Percentiles rank a stretch among this genome's conserved stretches.
Conservation (phyloP, 192 early-diverging fungal species). For the Piromyces sp. region DNA sequence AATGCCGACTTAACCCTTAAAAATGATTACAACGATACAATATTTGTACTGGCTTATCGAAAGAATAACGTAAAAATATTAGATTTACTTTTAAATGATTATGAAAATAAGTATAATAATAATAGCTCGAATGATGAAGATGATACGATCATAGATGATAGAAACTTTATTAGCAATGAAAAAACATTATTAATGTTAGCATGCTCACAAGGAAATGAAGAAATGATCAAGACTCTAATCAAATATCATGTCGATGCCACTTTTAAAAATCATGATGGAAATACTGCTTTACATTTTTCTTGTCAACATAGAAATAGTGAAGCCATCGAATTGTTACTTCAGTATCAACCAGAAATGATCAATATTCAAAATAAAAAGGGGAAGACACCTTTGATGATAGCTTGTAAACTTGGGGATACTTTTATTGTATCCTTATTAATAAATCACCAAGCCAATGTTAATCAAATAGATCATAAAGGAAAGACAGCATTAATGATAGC, state of each 20-base stretch:
- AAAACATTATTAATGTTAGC: not conserved
- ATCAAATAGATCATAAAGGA: not conserved
- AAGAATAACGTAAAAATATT: not conserved
- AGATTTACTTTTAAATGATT: not conserved
- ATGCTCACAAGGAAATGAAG: not conserved
- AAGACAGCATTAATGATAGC: not conserved
- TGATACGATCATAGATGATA: not conserved
- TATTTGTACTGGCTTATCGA: not conserved
- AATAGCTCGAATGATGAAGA: not conserved
- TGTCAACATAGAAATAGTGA: not conserved
- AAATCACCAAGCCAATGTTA: not conserved
- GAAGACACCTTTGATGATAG: not conserved
- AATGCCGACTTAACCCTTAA: not conserved
- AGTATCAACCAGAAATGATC: not conserved
- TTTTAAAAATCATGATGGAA: not conserved
- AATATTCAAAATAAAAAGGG: not conserved
- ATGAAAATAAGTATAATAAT: not conserved
- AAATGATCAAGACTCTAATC: not conserved
- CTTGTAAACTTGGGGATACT: not conserved
- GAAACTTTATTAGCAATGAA: not conserved
- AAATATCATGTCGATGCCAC: not conserved
- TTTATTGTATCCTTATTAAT: not conserved
- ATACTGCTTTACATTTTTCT: not conserved
- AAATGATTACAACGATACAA: not conserved
- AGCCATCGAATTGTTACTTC: not conserved